phyloP scores from a whole-genome alignment of 1,139 yeast species.

The Hansenula anomala region DNA sequence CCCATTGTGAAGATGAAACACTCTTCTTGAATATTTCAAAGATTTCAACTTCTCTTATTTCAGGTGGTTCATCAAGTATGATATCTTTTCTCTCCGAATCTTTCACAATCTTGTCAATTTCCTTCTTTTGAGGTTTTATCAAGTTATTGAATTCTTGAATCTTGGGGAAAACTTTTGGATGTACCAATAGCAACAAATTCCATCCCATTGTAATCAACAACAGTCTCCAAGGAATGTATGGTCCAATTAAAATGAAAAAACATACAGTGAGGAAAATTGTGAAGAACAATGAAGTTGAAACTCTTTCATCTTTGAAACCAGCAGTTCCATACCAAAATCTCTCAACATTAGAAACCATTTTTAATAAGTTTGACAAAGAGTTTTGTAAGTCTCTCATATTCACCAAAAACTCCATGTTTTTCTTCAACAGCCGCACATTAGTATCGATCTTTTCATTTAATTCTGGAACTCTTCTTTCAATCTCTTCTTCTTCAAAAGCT shows the following conservation, averaged over 20 bases:
- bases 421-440: conserved; percentile 22
- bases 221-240: conserved; percentile 62
- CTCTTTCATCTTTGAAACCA: conserved; percentile 66
- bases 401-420: conserved; percentile 32
- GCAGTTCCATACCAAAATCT: conserved; percentile 57
- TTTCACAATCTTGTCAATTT: conserved; percentile 23
- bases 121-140: conserved; percentile 18
- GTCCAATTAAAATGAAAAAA: conserved; percentile 47
- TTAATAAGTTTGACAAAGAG: conserved; percentile 51
- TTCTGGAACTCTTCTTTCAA: conserved; percentile 17
- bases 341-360: conserved; percentile 49
- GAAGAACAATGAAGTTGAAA: conserved; percentile 51
- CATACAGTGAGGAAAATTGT: conserved; percentile 40
- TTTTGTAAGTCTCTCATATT: conserved; percentile 43
- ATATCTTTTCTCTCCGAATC: conserved; percentile 43
- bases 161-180: conserved; percentile 46
- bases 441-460: conserved; percentile 14
- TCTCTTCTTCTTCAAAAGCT: conserved; percentile 15
- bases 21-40: conserved; percentile 72
- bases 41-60: conserved; percentile 58
- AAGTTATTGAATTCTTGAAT: conserved; percentile 20
- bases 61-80: conserved; percentile 65
- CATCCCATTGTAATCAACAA: conserved; percentile 58
- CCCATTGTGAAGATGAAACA: conserved; percentile 58
- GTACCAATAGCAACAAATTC: conserved; percentile 44